phyloP scores from a whole-genome alignment of 768 basidiomycete species.

The Kondoa subrosea region DNA sequence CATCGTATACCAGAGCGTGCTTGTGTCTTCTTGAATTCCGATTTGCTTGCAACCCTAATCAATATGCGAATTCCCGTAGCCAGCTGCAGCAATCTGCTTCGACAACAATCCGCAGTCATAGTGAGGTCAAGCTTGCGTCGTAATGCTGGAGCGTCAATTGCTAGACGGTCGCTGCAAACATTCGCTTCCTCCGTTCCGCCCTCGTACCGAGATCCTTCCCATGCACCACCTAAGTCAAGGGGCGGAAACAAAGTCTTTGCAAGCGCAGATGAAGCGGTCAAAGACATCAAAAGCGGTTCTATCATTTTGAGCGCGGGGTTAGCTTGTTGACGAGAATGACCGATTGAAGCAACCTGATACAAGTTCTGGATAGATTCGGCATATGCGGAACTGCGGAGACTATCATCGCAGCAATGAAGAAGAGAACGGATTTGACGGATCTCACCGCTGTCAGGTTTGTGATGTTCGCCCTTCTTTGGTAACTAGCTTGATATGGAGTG shows the following conservation, averaged over 20 bases:
- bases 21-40: too few relatives aligned
- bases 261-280: constrained; percentile 65
- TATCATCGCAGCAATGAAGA: constrained; percentile 56
- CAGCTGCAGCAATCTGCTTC: background rate
- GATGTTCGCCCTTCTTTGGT: constrained; percentile 38
- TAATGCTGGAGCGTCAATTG: background rate
- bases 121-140: background rate
- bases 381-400: constrained; percentile 82
- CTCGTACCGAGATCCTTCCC: background rate
- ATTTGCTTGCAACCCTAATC: too few relatives aligned
- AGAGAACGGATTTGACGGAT: constrained; percentile 53
- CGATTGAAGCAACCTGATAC: background rate
- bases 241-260: constrained; percentile 46
- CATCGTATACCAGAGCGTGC: too few relatives aligned
- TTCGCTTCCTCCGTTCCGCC: background rate
- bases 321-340: constrained; percentile 1
- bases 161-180: background rate
- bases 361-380: constrained; percentile 51
- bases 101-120: background rate
- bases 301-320: constrained; percentile 63
- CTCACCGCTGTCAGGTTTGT: constrained; percentile 74
- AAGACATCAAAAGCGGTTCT: constrained; percentile 64
- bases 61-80: background rate
- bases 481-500: background rate
- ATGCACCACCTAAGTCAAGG: background rate